Percentiles rank a stretch among this genome's conserved stretches.
phyloP scores from a whole-genome alignment of 345 rosid species.

The Pistacia integerrima region DNA sequence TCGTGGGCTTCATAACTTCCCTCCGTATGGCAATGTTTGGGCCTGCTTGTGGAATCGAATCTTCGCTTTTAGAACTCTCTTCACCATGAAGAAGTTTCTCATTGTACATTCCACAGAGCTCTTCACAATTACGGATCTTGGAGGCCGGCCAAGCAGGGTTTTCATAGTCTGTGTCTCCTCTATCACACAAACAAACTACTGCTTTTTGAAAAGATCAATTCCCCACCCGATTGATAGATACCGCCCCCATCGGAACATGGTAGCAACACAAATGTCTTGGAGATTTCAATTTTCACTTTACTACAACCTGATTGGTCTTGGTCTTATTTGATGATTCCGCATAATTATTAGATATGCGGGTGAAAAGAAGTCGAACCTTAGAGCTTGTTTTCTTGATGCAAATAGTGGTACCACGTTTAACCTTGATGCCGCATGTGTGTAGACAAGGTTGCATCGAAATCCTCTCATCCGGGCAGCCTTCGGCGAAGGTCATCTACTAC shows the following conservation, averaged over 20 bases:
- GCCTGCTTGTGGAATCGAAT: conserved; percentile 45
- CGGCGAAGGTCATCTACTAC: conserved; percentile 72
- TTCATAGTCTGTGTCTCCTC: conserved; percentile 84
- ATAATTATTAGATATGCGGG: background rate
- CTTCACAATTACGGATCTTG: conserved; percentile 64
- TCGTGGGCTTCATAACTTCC: conserved; percentile 45
- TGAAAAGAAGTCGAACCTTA: conserved; percentile 51
- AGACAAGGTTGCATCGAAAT: conserved; percentile 70
- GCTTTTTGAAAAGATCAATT: conserved; percentile 59
- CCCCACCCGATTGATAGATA: conserved; percentile 89
- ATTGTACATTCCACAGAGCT: conserved; percentile 54
- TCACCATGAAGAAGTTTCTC: conserved; percentile 57
- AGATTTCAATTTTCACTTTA: background rate
- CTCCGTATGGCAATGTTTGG: conserved; percentile 45
- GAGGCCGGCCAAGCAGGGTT: conserved; percentile 69
- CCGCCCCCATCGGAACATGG: conserved; percentile 39
- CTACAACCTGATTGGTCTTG: background rate
- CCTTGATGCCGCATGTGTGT: conserved; percentile 63
- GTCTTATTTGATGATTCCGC: background rate
- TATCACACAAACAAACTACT: conserved; percentile 66
- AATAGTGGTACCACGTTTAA: conserved; percentile 73
- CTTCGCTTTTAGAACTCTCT: conserved; percentile 65
- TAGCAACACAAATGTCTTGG: no score
- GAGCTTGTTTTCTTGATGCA: conserved; percentile 83
- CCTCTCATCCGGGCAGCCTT: conserved; percentile 89